These are phyloP conservation scores for Claviceps arundinis DNA, from an alignment of 2,329 filamentous ascomycete species.

Conservation along the genomic window DNA sequence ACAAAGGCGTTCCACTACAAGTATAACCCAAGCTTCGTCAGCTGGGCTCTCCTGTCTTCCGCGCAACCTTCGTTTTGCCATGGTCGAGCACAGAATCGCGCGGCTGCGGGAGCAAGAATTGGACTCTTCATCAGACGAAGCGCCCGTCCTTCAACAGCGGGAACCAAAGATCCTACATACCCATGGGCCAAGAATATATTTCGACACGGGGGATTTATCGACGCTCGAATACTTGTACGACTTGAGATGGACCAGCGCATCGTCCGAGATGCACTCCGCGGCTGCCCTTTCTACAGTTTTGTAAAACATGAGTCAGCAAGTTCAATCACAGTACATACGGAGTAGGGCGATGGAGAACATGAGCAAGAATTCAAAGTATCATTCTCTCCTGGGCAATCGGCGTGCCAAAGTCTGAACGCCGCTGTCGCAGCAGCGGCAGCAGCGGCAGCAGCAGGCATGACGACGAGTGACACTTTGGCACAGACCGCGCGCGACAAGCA, in stretches of 20 bases:
- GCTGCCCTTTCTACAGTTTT: conserved; percentile 32
- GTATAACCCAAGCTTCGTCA: conserved; percentile 1
- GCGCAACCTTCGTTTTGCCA: background rate
- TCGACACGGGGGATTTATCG: conserved; percentile 86
- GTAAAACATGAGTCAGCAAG: conserved; percentile 1
- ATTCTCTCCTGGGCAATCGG: no score
- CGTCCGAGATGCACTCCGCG: conserved; percentile 71
- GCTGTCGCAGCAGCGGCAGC: no score
- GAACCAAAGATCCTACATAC: conserved; percentile 41
- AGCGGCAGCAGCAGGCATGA: background rate
- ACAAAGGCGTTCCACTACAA: conserved; percentile 92
- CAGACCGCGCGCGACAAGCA: background rate
- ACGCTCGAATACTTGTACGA: conserved; percentile 96
- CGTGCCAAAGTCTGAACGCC: no score
- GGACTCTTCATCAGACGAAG: background rate
- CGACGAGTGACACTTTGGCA: background rate
- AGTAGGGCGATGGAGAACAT: no score
- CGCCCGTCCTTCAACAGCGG: background rate
- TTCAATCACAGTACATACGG: background rate
- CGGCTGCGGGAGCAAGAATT: background rate
- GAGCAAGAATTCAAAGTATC: no score
- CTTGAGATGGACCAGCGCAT: conserved; percentile 81
- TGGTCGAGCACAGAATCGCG: background rate
- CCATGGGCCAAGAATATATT: conserved; percentile 90
- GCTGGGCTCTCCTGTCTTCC: background rate